Evolutionary conservation across 306 rosid species (phyloP), one percentile per base, ranked within the genome.

Genomic region (Argentina anserina): DNA sequence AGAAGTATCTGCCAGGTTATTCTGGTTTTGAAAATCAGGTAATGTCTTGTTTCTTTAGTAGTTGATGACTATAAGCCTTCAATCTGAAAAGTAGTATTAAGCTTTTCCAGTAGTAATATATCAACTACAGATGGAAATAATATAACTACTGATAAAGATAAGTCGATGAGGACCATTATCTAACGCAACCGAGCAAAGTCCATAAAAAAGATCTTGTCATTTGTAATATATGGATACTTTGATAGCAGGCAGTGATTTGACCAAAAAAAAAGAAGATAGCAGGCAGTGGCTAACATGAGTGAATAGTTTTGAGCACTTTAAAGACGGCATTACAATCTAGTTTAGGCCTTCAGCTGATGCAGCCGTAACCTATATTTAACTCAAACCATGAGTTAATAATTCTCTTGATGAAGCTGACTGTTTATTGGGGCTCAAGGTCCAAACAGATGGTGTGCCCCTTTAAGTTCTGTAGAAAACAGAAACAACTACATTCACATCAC

Each of bases 1-100:
- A 65, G 63, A 69, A 67, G 66, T 67, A 76, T 69, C 55, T 71
- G 17, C 79, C 81, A 55, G 58, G 64, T 56, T 71, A 28, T 65
- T 59, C 83, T 69, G 73, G 79, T 67, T 47, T 78, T 46, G 70
- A 71, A 37, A 83, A 80, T 84, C 86, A 81, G 96, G 96, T 92
- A 75, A 18, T n/a, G 9, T 50, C 15, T 53, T 34, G 2, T 29
- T 26, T 63, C 73, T 37, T 23, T 7, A 7, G 8, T 7, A 52
- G 11, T 68, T 34, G 20, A 36, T 7, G 3, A 20, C 5, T 9
- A 67, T 40, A 53, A 37, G 28, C 37, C 49, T 50, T 31, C n/a
- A 66, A 20, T 69, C 45, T 67, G 25, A 37, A 67, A n/a, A 33
- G 60, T 69, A 17, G 11, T 17, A 49, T 33, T 13, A 31, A 31